phyloP scores from a whole-genome alignment of 768 basidiomycete species.

The Mycena leptocephala region DNA sequence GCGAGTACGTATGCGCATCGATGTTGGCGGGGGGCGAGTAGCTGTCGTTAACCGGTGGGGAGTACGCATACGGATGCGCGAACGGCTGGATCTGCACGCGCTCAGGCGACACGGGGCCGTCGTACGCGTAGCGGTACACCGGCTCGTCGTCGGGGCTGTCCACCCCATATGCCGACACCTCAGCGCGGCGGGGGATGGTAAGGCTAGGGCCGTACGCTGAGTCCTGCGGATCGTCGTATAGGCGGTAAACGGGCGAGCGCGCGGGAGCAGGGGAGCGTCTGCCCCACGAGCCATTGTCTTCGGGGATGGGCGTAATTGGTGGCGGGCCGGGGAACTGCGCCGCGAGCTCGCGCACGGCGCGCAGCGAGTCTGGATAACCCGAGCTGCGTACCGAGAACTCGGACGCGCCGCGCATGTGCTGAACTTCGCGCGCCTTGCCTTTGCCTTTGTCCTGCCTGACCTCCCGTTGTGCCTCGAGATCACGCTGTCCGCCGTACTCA shows the following conservation, averaged over 20 bases:
- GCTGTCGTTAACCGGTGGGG: neutral
- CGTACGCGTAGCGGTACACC: constrained; percentile 33
- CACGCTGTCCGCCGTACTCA: neutral
- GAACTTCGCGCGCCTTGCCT: neutral
- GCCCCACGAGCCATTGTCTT: too few species aligned
- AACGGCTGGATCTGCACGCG: neutral
- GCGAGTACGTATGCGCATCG: neutral
- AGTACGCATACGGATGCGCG: constrained; percentile 19
- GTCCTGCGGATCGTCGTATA: too few species aligned
- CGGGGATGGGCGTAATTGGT: neutral
- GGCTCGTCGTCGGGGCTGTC: constrained; percentile 22
- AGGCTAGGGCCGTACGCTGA: neutral
- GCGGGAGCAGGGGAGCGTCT: too few species aligned
- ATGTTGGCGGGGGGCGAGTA: neutral
- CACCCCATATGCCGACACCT: neutral
- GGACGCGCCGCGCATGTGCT: constrained; percentile 27
- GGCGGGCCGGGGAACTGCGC: constrained; percentile 64
- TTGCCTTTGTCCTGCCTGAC: too few species aligned
- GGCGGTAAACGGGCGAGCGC: too few species aligned
- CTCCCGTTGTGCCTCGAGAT: too few species aligned
- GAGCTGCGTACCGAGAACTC: constrained; percentile 33
- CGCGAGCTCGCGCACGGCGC: constrained; percentile 67
- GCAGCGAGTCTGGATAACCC: constrained; percentile 56
- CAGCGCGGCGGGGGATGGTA: too few species aligned
- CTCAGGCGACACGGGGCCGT: constrained; percentile 24